These are phyloP conservation scores for Kluyveromyces siamensis DNA, from an alignment of 805 yeast genomes.

Conservation along the genomic window DNA sequence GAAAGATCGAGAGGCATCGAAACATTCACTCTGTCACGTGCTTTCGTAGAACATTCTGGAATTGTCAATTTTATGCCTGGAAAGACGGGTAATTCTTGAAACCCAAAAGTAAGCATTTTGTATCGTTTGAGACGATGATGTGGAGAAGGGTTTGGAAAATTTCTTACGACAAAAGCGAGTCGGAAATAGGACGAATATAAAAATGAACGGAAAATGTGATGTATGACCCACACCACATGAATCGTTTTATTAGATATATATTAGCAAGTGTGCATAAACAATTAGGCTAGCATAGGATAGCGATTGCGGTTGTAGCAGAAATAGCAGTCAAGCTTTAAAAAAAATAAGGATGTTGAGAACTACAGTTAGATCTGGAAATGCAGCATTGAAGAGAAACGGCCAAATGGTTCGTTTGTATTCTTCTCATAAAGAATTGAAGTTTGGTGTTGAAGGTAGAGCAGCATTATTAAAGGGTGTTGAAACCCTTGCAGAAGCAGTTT, in stretches of 20 bases:
- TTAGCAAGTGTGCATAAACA: too few species aligned
- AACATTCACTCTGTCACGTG: too few species aligned
- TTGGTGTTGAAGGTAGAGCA: slow-evolving; percentile 96
- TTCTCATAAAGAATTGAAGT: slow-evolving; percentile 85
- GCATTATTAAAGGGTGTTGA: slow-evolving; percentile 90
- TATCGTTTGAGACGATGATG: neutral
- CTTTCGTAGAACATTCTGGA: neutral
- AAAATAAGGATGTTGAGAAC: slow-evolving; percentile 1
- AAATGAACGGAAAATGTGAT: neutral
- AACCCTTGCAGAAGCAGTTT: slow-evolving; percentile 89
- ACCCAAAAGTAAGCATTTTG: too few species aligned
- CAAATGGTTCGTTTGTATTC: slow-evolving; percentile 26
- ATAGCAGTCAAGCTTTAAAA: neutral
- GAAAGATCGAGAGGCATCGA: too few species aligned
- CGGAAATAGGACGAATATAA: neutral
- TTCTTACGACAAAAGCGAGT: neutral
- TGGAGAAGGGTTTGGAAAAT: neutral
- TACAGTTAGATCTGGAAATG: neutral
- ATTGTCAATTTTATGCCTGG: too few species aligned
- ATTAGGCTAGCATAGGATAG: neutral
- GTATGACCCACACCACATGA: neutral
- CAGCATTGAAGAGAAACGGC: neutral
- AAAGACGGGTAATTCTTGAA: too few species aligned
- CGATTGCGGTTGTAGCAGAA: neutral
- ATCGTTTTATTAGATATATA: too few species aligned